phyloP scores from a whole-genome alignment of 1,139 yeast genomes.

The Schwanniomyces etchellsii region DNA sequence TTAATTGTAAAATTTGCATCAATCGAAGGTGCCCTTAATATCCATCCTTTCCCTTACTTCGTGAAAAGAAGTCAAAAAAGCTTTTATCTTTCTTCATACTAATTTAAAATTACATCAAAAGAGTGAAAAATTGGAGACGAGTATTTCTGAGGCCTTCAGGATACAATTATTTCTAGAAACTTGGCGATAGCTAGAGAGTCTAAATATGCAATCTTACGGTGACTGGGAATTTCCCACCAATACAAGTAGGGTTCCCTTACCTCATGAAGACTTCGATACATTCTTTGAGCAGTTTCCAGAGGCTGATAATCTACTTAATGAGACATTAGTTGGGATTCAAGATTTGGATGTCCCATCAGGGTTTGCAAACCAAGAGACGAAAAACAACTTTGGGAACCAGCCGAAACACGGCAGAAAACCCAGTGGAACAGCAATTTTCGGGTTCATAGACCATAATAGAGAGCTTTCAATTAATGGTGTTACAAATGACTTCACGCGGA shows the following conservation, averaged over 20 bases:
- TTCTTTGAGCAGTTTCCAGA: slow-evolving; percentile 31
- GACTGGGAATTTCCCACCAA: slow-evolving; percentile 22
- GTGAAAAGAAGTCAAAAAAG: no score
- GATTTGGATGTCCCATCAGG: slow-evolving; percentile 52
- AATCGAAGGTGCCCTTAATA: neutral
- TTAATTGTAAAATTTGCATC: slow-evolving; percentile 1
- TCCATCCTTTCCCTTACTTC: no score
- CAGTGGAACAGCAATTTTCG: slow-evolving; percentile 65
- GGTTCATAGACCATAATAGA: slow-evolving; percentile 50
- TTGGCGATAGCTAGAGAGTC: slow-evolving; percentile 1
- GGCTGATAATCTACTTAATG: slow-evolving; percentile 38
- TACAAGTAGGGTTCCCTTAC: slow-evolving; percentile 26
- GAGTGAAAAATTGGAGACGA: no score
- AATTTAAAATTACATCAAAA: no score
- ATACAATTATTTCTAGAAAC: neutral
- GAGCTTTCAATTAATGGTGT: slow-evolving; percentile 45
- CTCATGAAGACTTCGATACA: slow-evolving; percentile 38
- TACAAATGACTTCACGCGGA: slow-evolving; percentile 16
- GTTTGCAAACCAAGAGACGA: slow-evolving; percentile 12
- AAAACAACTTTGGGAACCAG: slow-evolving; percentile 5
- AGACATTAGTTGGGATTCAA: slow-evolving; percentile 39
- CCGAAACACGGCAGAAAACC: slow-evolving; percentile 30
- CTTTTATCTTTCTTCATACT: no score
- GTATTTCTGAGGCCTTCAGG: no score
- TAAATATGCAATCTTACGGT: slow-evolving; percentile 27